Percentiles rank a stretch among this genome's conserved stretches.
Conservation (phyloP, 2,329 filamentous ascomycete species). For the Talaromyces rugulosus region DNA sequence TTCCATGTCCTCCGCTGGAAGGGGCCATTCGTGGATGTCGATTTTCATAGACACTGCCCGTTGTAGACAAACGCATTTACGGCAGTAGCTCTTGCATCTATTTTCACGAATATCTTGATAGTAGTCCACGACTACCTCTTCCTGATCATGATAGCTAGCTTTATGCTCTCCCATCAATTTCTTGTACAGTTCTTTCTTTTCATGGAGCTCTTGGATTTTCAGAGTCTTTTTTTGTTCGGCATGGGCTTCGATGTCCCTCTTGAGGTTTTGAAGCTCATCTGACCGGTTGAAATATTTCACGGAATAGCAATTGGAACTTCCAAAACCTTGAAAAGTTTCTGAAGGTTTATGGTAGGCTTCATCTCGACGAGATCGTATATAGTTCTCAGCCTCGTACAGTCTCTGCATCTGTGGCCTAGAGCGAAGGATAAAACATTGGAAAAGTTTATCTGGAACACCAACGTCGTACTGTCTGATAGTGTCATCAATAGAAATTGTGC, state of each 20-base stretch:
- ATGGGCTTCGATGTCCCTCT: not conserved
- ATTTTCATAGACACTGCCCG: not conserved
- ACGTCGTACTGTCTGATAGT: constrained; percentile 47
- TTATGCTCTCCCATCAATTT: not conserved
- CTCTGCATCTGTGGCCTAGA: not conserved
- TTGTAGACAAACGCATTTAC: not conserved
- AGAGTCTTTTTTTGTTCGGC: not conserved
- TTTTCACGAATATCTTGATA: no score
- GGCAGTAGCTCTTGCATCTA: not conserved
- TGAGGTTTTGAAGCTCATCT: not conserved
- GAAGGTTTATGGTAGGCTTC: not conserved
- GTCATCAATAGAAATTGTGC: constrained; percentile 34
- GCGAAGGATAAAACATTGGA: not conserved
- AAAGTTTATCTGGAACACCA: constrained; percentile 32
- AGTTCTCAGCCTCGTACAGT: not conserved
- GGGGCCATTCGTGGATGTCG: constrained; percentile 3
- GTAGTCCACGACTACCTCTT: no score
- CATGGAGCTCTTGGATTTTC: not conserved
- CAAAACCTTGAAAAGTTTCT: not conserved
- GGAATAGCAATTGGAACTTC: not conserved
- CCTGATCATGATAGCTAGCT: not conserved
- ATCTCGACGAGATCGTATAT: not conserved
- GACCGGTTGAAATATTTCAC: constrained; percentile 1
- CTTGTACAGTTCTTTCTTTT: not conserved
- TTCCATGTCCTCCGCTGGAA: not conserved